A percentile compares a stretch with the other conserved stretches of the same genome.
These are phyloP conservation scores for Russula dissimulans DNA, from an alignment of 768 basidiomycete genomes.

Conservation along the genomic window DNA sequence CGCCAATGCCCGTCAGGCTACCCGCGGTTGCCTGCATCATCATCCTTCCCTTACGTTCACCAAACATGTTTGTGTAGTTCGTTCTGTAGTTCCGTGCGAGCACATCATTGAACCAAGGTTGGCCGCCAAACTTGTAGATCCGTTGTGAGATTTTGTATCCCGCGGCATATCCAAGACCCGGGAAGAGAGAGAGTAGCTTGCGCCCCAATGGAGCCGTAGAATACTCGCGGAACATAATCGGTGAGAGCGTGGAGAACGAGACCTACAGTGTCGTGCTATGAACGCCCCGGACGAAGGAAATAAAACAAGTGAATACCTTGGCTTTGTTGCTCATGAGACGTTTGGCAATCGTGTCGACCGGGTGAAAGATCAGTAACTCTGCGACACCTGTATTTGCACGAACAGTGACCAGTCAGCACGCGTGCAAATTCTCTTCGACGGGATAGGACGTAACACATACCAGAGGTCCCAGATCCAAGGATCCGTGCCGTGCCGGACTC, in stretches of 20 bases:
- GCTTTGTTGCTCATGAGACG: conserved; percentile 96
- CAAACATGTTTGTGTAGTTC: conserved; percentile 76
- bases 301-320: conserved; percentile 38
- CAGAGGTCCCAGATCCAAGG: conserved; percentile 87
- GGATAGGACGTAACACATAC: conserved; percentile 35
- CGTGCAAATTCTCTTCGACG: not conserved
- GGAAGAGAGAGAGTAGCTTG: conserved; percentile 89
- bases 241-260: conserved; percentile 49
- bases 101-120: conserved; percentile 95
- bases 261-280: conserved; percentile 35
- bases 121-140: conserved; percentile 96
- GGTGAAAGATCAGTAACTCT: conserved; percentile 92
- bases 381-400: conserved; percentile 60
- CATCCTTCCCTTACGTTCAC: conserved; percentile 91
- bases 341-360: conserved; percentile 97
- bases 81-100: conserved; percentile 74
- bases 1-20: conserved; percentile 75
- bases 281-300: not conserved
- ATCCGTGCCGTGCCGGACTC: conserved; percentile 88
- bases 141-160: conserved; percentile 95
- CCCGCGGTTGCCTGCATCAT: conserved; percentile 94
- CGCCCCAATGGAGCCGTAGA: conserved; percentile 55
- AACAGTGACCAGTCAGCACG: not conserved
- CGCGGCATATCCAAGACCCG: conserved; percentile 94
- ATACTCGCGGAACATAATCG: conserved; percentile 82